Evolutionary conservation across 192 early-diverging fungal species (phyloP), one percentile per base, ranked within the genome.

Genomic region (Chytriomyces confervae): DNA sequence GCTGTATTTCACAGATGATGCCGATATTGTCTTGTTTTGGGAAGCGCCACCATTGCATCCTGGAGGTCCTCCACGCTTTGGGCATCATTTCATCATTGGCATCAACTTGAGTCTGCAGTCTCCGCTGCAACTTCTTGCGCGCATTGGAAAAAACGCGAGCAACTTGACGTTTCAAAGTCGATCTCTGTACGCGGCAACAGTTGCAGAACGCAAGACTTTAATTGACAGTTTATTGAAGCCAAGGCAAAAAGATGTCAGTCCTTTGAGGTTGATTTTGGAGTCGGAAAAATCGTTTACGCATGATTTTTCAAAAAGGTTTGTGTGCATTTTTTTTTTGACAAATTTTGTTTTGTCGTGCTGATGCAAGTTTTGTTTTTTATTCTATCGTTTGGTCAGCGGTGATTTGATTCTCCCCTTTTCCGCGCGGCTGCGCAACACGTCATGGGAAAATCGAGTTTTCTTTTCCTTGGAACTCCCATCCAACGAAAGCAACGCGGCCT

Each of bases 51-150:
- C 50, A 2, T 45, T 70, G 11, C 7, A 11, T 9, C 68, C 76
- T 11, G 89, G 61, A 81, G 84, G 57, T 7, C 45, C 63, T 3
- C 82, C 83, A 27, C 76, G 83, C 0, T 84, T 84, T 47, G 96
- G 97, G 1, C 95, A 98, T 77, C 95, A 97, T 69, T 95, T 93
- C 60, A 95, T 97, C 66, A 92, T 94, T 24, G 96, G 96, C 18
- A 95, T 96, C 61, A 96, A 97, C 75, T 80, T 96, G 5, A 91
- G 92, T 5, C 89, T 96, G 27, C 94, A 74, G 65, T 75, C 53
- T 75, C 86, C 77, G 84, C 86, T 75, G 82, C 88, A 36, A 81
- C 63, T 86, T 57, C 77, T 78, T 8, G 53, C 66, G 46, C 51
- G 73, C n/a, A 69, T 82, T 13, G 63, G 50, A 7, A 67, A 77